Evolutionary conservation across 2,329 filamentous ascomycete genomes (phyloP), one percentile per base, ranked within the genome.

Genomic region (Cordyceps tenuipes): DNA sequence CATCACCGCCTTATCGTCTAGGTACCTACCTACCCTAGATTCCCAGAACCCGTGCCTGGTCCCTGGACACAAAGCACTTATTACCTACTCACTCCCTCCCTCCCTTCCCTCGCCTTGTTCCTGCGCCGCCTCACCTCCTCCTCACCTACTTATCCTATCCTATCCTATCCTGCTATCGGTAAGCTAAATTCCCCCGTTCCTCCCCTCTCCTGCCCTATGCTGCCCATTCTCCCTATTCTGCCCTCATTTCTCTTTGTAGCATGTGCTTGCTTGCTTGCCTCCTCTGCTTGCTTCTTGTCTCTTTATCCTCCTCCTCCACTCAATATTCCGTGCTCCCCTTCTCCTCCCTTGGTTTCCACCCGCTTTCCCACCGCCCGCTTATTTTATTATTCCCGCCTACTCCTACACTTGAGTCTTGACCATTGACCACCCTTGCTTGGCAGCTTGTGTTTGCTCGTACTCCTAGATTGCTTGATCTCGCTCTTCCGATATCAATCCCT

Each of bases 81-180:
- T 23, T 23, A 23, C 23, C 23, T 23, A 23, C 23, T 23, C 4
- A 4, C 23, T 36, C 34, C 34, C 34, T 36, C 34, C 12, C 34
- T 36, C 34, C 34, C 34, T 36, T 36, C 59, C 59, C 52, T 60
- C 50, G 23, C 39, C 46, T 15, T 29, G 41, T 47, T 53, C 48
- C 50, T 48, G n/a, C 43, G 48, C 15, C 31, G 26, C 26, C 48
- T 31, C 34, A 13, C 51, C 44, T 44, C 39, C 41, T n/a, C 34
- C 34, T 36, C 34, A 9, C 34, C 34, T 36, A 8, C 34, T 5
- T 7, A 29, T 41, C 50, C 59, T 56, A 36, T 39, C 46, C 56
- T 15, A 52, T 48, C 59, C 39, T 60, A 52, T 48, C 59, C 56
- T 51, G 59, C 51, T 46, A n/a, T 44, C 31, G 56, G 56, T 58